Percentiles rank a stretch among this genome's conserved stretches.
Conservation (phyloP, 306 rosid genomes). For the Begonia masoniana region DNA sequence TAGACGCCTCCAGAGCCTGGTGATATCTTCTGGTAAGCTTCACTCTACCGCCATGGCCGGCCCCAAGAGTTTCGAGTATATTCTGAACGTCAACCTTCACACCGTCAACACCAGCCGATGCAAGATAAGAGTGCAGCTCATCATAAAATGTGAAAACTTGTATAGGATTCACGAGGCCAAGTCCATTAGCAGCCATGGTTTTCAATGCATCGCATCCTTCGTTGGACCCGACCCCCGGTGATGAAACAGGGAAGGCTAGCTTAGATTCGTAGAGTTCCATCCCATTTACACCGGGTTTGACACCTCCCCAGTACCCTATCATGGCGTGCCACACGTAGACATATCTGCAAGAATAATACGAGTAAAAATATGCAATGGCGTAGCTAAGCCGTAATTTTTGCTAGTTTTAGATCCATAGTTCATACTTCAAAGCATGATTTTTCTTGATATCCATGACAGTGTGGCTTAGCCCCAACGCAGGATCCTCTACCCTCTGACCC, state of each 20-base stretch:
- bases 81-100: constrained; percentile 88
- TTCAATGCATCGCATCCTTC: constrained; percentile 51
- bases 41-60: constrained; percentile 84
- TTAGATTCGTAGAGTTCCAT: constrained; percentile 74
- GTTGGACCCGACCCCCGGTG: constrained; percentile 61
- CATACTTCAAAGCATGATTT: constrained; percentile 41
- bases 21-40: constrained; percentile 67
- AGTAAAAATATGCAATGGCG: too few species aligned
- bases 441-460: constrained; percentile 46
- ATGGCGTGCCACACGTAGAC: constrained; percentile 90
- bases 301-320: constrained; percentile 95
- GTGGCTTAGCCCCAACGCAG: constrained; percentile 51
- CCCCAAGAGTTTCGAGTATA: constrained; percentile 81
- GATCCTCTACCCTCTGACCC: constrained; percentile 55
- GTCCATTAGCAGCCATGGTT: constrained; percentile 55
- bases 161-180: constrained; percentile 84
- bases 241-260: constrained; percentile 50
- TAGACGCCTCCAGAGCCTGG: constrained; percentile 73
- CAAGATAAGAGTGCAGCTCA: constrained; percentile 74
- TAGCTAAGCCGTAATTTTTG: not conserved
- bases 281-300: constrained; percentile 40
- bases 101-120: constrained; percentile 71
- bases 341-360: constrained; percentile 21
- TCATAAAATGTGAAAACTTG: constrained; percentile 58
- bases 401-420: not conserved